Evolutionary conservation across 495 filamentous ascomycete genomes (phyloP).

Genomic region (Penicillium pancosmium): DNA sequence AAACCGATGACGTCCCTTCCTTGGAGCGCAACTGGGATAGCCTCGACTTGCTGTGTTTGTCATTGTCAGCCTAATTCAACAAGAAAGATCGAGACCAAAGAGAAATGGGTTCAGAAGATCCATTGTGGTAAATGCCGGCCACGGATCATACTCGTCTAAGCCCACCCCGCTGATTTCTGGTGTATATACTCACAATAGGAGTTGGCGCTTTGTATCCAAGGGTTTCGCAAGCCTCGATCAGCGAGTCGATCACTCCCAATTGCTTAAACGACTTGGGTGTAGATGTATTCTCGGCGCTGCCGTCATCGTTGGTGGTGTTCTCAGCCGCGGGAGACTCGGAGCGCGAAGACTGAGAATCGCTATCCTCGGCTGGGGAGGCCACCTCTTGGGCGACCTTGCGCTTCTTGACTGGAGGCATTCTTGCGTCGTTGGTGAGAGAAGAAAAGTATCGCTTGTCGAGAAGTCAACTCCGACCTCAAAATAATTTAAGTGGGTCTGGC

Average conservation of each 20-base stretch:
- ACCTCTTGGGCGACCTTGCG: constrained; percentile 36
- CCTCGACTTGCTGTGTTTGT: constrained; percentile 55
- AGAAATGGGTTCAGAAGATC: neutral
- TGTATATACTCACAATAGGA: constrained; percentile 50
- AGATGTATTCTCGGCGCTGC: constrained; percentile 6
- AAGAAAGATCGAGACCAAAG: neutral
- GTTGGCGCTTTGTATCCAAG: constrained; percentile 85
- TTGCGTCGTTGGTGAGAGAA: constrained; percentile 17
- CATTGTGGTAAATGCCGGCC: too few relatives aligned
- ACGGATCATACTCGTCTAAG: too few relatives aligned
- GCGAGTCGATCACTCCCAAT: constrained; percentile 80
- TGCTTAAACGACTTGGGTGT: constrained; percentile 74
- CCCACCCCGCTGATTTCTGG: neutral
- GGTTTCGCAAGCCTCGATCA: constrained; percentile 82
- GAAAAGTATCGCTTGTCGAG: constrained; percentile 14
- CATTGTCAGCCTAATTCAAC: neutral
- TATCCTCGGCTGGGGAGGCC: constrained; percentile 14
- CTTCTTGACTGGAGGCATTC: constrained; percentile 42
- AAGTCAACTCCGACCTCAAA: constrained; percentile 20
- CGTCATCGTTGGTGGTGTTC: constrained; percentile 5
- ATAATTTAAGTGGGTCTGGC: constrained; percentile 41
- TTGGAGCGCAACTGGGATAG: constrained; percentile 80
- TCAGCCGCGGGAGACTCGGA: constrained; percentile 17
- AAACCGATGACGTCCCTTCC: constrained; percentile 88
- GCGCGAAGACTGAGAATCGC: constrained; percentile 19